Conservation (phyloP, 768 basidiomycete genomes). For the Neoboletus subvelutipes region DNA sequence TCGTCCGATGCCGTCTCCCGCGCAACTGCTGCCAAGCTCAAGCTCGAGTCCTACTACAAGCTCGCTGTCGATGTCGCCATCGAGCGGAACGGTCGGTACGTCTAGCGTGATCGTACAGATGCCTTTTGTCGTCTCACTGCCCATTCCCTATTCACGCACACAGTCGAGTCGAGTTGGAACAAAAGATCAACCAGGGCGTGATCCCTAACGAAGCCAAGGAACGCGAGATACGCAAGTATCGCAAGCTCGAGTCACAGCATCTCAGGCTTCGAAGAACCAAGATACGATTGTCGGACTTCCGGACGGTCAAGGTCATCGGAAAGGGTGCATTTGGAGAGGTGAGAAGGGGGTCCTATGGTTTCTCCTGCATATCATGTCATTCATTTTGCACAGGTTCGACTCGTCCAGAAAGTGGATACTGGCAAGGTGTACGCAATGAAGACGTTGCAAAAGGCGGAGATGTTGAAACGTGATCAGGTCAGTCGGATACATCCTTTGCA, state of each 20-base stretch:
- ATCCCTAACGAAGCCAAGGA: slow-evolving; percentile 81
- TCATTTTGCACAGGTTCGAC: slow-evolving; percentile 60
- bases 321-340: slow-evolving; percentile 99
- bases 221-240: slow-evolving; percentile 83
- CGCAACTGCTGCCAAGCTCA: slow-evolving; percentile 91
- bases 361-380: background rate
- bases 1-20: slow-evolving; percentile 85
- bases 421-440: slow-evolving; percentile 99
- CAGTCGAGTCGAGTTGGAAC: slow-evolving; percentile 89
- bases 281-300: slow-evolving; percentile 90
- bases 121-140: slow-evolving; percentile 3
- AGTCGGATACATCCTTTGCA: slow-evolving; percentile 19
- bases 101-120: slow-evolving; percentile 4
- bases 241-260: slow-evolving; percentile 85
- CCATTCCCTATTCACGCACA: background rate
- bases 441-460: slow-evolving; percentile 95
- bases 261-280: slow-evolving; percentile 91
- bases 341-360: slow-evolving; percentile 18
- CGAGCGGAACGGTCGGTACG: slow-evolving; percentile 87
- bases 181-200: slow-evolving; percentile 72
- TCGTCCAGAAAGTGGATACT: slow-evolving; percentile 96
- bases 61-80: slow-evolving; percentile 97
- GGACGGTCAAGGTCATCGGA: slow-evolving; percentile 97
- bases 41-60: slow-evolving; percentile 97
- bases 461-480: slow-evolving; percentile 99